These are phyloP conservation scores for Rubia occidens DNA, from an alignment of 305 asterid species.

Conservation along the genomic window DNA sequence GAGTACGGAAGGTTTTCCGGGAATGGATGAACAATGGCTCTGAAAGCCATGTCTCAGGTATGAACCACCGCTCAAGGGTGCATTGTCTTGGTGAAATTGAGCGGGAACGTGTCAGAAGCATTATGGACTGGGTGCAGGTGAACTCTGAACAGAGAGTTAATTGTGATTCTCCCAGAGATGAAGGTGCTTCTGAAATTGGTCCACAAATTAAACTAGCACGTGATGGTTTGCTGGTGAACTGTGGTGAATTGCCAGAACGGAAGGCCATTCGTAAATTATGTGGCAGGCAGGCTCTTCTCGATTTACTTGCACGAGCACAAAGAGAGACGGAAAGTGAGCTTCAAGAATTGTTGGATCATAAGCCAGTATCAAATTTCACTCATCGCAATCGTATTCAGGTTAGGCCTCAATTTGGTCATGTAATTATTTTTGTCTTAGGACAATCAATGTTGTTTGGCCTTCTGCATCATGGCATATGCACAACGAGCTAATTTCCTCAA, in stretches of 20 bases:
- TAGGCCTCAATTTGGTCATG: slow-evolving; percentile 6
- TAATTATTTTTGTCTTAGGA: background rate
- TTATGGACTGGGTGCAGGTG: slow-evolving; percentile 45
- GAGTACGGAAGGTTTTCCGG: slow-evolving; percentile 68
- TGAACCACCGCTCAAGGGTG: slow-evolving; percentile 32
- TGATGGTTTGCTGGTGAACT: slow-evolving; percentile 36
- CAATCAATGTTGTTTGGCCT: background rate
- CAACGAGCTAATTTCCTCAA: background rate
- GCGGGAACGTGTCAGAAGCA: slow-evolving; percentile 44
- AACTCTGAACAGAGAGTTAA: slow-evolving; percentile 39
- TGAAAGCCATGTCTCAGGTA: slow-evolving; percentile 27
- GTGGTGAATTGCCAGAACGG: slow-evolving; percentile 35
- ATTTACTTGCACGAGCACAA: slow-evolving; percentile 66
- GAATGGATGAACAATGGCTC: slow-evolving; percentile 66
- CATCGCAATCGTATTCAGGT: slow-evolving; percentile 68
- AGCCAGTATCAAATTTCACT: slow-evolving; percentile 64
- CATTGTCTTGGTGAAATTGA: slow-evolving; percentile 51
- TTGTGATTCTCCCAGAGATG: slow-evolving; percentile 36
- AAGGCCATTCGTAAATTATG: slow-evolving; percentile 56
- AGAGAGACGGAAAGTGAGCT: slow-evolving; percentile 63
- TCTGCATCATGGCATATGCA: background rate
- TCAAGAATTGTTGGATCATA: slow-evolving; percentile 40
- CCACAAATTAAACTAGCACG: slow-evolving; percentile 50
- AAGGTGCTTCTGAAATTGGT: slow-evolving; percentile 36
- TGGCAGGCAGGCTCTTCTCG: slow-evolving; percentile 88